Conservation (phyloP, 169 alveolate genomes). For the Cardiosporidium cionae region DNA sequence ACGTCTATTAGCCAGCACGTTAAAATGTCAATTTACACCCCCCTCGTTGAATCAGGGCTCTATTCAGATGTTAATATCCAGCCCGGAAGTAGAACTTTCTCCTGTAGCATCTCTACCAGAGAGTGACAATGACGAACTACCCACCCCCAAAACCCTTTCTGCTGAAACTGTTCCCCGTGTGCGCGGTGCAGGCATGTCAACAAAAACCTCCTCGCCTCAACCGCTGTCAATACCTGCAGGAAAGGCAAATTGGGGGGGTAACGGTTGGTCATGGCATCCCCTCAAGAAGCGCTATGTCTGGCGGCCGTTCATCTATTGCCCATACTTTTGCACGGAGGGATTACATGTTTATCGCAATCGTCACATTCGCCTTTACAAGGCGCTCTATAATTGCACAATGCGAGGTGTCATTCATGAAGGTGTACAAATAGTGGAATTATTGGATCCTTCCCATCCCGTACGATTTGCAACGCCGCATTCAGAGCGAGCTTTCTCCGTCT, state of each 20-base stretch:
- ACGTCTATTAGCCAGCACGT: no score
- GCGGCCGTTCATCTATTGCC: background rate
- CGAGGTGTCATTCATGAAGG: background rate
- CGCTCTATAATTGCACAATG: background rate
- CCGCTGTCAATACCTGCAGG: no score
- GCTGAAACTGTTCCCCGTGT: no score
- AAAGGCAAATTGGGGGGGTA: background rate
- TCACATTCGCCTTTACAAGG: background rate
- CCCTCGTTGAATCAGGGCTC: no score
- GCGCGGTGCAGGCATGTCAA: no score
- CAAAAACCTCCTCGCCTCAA: no score
- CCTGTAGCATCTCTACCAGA: no score
- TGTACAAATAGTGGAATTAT: conserved; percentile 8
- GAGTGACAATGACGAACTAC: no score
- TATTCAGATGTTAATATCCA: no score
- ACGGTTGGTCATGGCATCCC: background rate
- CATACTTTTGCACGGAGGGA: background rate
- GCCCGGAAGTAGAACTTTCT: no score
- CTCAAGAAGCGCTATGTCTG: background rate
- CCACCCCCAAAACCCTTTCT: no score
- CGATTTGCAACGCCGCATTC: conserved; percentile 39
- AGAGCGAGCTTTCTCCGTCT: conserved; percentile 1
- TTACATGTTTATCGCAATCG: background rate
- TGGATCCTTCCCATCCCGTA: conserved; percentile 43
- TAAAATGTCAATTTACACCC: no score